phyloP scores from a whole-genome alignment of 2,329 filamentous ascomycete species.

The Arthrobotrys musiformis region DNA sequence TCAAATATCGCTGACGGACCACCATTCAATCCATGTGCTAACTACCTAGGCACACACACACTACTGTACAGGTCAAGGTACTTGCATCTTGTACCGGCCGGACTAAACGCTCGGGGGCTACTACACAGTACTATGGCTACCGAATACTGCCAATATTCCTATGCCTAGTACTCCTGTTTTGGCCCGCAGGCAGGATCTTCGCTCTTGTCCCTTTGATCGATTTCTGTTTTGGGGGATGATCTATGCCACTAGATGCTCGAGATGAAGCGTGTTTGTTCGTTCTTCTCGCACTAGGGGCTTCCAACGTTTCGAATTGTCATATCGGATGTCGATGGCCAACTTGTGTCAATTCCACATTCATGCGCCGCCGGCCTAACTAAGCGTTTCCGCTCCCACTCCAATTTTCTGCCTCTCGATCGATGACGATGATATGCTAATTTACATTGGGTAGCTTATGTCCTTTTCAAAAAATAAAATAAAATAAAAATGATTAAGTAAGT shows the following conservation, averaged over 20 bases:
- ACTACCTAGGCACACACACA: too few species aligned
- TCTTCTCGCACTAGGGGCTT: slow-evolving; percentile 41
- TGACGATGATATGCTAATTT: background rate
- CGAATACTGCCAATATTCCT: background rate
- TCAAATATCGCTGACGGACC: slow-evolving; percentile 53
- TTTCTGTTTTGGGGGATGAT: slow-evolving; percentile 51
- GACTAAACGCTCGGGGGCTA: background rate
- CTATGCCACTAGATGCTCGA: slow-evolving; percentile 40
- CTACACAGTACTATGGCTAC: background rate
- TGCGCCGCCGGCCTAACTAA: background rate
- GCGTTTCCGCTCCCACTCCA: background rate
- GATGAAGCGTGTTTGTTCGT: slow-evolving; percentile 36
- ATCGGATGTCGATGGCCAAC: slow-evolving; percentile 22
- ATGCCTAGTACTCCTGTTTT: background rate
- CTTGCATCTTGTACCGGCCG: background rate
- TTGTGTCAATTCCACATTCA: too few species aligned
- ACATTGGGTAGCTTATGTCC: background rate
- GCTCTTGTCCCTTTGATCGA: slow-evolving; percentile 50
- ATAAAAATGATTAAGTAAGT: too few species aligned
- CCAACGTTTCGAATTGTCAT: slow-evolving; percentile 54
- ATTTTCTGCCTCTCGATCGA: background rate
- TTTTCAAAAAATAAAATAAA: background rate
- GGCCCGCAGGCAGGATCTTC: slow-evolving; percentile 38
- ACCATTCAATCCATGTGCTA: slow-evolving; percentile 23
- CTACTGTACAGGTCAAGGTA: slow-evolving; percentile 32